phyloP scores from a whole-genome alignment of 129 eudicot genomes.

The Flaveria brownii region DNA sequence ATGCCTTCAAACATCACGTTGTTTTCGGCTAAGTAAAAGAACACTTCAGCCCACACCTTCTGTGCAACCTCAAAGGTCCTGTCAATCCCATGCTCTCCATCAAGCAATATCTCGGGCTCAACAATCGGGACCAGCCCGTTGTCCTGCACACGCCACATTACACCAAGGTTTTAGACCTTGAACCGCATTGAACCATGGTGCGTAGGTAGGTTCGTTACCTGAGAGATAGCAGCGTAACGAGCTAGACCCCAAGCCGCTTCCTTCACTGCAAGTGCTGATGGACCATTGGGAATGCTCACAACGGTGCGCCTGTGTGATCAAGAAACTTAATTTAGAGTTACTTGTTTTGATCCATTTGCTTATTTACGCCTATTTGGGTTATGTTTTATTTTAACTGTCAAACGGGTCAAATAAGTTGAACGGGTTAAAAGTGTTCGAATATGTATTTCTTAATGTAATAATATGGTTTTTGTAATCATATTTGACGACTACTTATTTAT shows the following conservation, averaged over 20 bases:
- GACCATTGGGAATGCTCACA: constrained; percentile 87
- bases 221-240: constrained; percentile 84
- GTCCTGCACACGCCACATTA: constrained; percentile 42
- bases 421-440: too few species aligned
- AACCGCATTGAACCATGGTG: constrained; percentile 13
- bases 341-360: constrained; percentile 3
- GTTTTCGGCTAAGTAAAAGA: constrained; percentile 69
- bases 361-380: neutral
- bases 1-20: constrained; percentile 70
- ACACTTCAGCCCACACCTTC: constrained; percentile 73
- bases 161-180: constrained; percentile 9
- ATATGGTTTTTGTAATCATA: neutral
- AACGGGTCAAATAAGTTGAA: neutral
- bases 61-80: constrained; percentile 65
- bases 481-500: neutral
- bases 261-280: constrained; percentile 80
- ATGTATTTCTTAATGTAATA: too few species aligned
- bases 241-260: constrained; percentile 95
- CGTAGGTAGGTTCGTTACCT: constrained; percentile 35
- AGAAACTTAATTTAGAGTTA: constrained; percentile 14
- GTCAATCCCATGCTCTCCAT: constrained; percentile 74
- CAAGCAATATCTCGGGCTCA: constrained; percentile 71
- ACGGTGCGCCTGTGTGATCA: constrained; percentile 64
- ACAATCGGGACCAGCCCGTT: constrained; percentile 77
- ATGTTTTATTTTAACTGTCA: neutral